Conservation (phyloP, 2,329 filamentous ascomycete genomes). For the Drechslerella dactyloides region DNA sequence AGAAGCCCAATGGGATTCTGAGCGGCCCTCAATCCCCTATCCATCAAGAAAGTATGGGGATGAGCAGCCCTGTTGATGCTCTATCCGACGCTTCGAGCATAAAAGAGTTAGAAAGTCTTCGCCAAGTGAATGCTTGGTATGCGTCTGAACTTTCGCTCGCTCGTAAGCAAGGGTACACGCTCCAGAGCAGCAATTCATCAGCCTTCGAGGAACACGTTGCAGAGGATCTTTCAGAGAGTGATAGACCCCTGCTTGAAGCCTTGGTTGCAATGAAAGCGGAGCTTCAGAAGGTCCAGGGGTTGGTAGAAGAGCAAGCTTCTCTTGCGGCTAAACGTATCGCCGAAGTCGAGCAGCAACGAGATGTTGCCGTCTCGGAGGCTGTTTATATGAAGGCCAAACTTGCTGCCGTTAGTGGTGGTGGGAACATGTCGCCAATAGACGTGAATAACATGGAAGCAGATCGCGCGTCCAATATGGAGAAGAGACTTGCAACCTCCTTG, state of each 20-base stretch:
- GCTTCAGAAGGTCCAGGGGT: conserved; percentile 83
- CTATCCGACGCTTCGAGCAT: conserved; percentile 10
- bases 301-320: conserved; percentile 85
- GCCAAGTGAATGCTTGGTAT: conserved; percentile 94
- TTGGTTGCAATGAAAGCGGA: conserved; percentile 89
- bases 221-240: conserved; percentile 87
- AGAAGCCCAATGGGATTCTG: conserved; percentile 40
- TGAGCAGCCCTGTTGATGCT: conserved; percentile 14
- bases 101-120: conserved; percentile 83
- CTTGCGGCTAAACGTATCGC: conserved; percentile 87
- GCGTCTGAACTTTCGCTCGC: conserved; percentile 92
- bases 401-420: conserved; percentile 71
- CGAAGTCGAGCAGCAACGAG: conserved; percentile 91
- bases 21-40: conserved; percentile 36
- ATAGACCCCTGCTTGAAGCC: conserved; percentile 88
- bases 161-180: conserved; percentile 83
- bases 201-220: conserved; percentile 75
- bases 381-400: conserved; percentile 93
- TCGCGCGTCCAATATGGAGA: conserved; percentile 75
- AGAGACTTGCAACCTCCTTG: conserved; percentile 81
- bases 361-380: conserved; percentile 91
- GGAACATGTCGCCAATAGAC: conserved; percentile 64
- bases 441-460: conserved; percentile 67
- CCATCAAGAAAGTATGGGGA: conserved; percentile 32
- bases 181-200: conserved; percentile 73